These are phyloP conservation scores for Nissolia schottii DNA, from an alignment of 306 rosid species.

Conservation along the genomic window DNA sequence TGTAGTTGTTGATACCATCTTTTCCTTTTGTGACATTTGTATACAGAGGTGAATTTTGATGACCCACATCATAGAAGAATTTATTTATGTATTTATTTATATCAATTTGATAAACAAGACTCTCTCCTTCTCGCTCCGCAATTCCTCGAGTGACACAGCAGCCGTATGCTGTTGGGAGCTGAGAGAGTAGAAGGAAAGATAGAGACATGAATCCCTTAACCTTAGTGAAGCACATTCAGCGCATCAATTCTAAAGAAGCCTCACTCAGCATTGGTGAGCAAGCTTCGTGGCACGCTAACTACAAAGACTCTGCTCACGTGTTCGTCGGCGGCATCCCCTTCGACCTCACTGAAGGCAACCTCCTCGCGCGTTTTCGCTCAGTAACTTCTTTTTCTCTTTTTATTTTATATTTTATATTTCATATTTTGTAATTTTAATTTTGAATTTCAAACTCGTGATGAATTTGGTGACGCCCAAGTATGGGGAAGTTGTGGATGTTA, in stretches of 20 bases:
- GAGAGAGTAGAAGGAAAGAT: no score
- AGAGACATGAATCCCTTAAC: constrained; percentile 82
- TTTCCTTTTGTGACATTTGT: no score
- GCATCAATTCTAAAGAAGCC: constrained; percentile 74
- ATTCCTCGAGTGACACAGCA: no score
- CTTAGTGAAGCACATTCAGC: constrained; percentile 79
- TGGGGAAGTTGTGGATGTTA: constrained; percentile 87
- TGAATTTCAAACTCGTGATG: not conserved
- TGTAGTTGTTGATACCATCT: no score
- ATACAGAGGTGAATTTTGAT: no score
- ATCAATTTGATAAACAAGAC: no score
- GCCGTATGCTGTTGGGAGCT: no score
- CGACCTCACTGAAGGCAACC: constrained; percentile 93
- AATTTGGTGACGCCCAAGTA: constrained; percentile 34
- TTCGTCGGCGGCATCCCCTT: constrained; percentile 84
- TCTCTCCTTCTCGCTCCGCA: no score
- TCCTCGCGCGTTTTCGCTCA: constrained; percentile 87
- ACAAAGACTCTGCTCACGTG: constrained; percentile 83
- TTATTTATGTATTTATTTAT: no score
- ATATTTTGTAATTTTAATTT: not conserved
- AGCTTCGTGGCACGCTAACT: constrained; percentile 90
- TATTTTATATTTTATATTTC: not conserved
- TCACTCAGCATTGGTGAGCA: constrained; percentile 65
- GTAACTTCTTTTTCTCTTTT: constrained; percentile 30
- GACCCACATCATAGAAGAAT: no score